Percentiles rank a stretch among this genome's conserved stretches.
These are phyloP conservation scores for Beauveria caledonica DNA, from an alignment of 2,329 filamentous ascomycete species.

Conservation along the genomic window DNA sequence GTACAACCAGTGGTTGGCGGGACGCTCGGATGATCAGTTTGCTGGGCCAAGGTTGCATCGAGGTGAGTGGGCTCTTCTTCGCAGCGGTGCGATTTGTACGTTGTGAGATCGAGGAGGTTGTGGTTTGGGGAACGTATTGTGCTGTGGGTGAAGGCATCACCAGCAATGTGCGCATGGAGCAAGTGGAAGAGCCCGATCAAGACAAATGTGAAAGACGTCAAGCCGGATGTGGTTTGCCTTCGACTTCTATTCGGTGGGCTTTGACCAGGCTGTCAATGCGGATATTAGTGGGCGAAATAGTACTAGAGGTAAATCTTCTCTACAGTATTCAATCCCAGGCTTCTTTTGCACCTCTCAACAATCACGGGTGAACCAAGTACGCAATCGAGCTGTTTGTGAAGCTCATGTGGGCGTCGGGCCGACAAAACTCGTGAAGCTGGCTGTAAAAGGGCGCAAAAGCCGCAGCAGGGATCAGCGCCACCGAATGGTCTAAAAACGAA, in stretches of 20 bases:
- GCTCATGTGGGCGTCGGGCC: slow-evolving; percentile 1
- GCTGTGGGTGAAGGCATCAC: background rate
- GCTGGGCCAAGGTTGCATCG: background rate
- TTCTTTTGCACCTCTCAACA: background rate
- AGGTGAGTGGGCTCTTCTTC: background rate
- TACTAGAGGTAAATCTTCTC: background rate
- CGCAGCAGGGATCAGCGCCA: slow-evolving; percentile 2
- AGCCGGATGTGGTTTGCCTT: background rate
- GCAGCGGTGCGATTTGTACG: background rate
- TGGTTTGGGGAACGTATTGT: background rate
- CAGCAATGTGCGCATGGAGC: background rate
- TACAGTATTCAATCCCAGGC: background rate
- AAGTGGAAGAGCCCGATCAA: background rate
- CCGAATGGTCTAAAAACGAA: background rate
- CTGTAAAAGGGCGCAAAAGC: background rate
- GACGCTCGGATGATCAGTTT: background rate
- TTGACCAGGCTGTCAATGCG: background rate
- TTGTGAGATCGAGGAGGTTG: background rate
- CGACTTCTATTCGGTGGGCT: background rate
- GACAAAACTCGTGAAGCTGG: background rate
- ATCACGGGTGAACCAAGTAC: background rate
- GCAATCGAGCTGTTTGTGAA: background rate
- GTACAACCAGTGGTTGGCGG: background rate
- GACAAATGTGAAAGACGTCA: background rate
- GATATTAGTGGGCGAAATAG: background rate